Base-by-base conservation (phyloP, 148 eudicot species). In the Fallopia convolvulus region DNA sequence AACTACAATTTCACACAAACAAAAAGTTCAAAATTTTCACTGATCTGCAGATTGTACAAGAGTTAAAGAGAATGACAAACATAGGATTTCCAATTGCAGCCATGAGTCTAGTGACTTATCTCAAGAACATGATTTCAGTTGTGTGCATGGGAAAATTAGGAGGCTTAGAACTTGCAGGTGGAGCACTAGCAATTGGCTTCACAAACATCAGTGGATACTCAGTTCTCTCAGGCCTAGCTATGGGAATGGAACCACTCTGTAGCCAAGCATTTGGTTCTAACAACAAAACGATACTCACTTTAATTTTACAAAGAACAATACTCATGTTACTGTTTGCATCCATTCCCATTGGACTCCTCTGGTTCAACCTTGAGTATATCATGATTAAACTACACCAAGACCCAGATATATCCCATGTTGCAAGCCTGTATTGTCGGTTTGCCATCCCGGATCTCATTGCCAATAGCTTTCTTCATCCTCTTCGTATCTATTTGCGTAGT, bases 221-320 rank as follows among this genome's bases (percentile, higher is more conserved):
- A 13, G 88, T 93, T 75, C 81, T 93, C 40, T 90, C 87, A 30
- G 97, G 97, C 50, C 86, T 93, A 72, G 91, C 97, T 79, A 84
- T 84, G 89, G 97, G 97, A 40, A 89, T 93, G 95, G 97, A 93
- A 75, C 97, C 97, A 49, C 82, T 93, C 23, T 93, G 95, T 77
- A 93, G 95, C 92, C 97, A 93, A 78, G 96, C 89, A 52, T 88
- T 84, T 77, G 97, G 97, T 52, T 90, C 95, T 39, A 80, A 80
- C 70, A 93, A 93, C 80, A 80, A 81, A 41, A 55, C 85, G 14
- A 77, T 90, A 79, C 82, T 82, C 39, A 80, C 83, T 61, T 81
- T 83, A 41, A 85, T 87, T 9, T 76, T 93, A 50, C 87, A 79
- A 70, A 84, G 90, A 86, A 93, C 89, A 21, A 88, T 88, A 15